Conservation (phyloP, 495 filamentous ascomycete species). For the Penicillium waksmanii region DNA sequence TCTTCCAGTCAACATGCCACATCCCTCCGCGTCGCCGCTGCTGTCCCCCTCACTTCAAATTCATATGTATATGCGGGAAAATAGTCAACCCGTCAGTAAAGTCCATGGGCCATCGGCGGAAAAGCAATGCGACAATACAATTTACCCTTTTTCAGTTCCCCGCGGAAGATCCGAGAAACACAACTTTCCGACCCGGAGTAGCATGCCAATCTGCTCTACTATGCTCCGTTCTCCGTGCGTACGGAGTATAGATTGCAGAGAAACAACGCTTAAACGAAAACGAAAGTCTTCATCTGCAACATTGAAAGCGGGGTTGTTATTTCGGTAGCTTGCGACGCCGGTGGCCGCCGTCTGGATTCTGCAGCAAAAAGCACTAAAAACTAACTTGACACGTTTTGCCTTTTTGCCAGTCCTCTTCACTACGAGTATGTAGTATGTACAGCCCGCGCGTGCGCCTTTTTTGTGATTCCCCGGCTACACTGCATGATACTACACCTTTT, state of each 20-base stretch:
- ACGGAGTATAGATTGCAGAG: neutral
- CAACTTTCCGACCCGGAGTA: neutral
- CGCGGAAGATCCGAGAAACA: neutral
- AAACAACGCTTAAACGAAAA: neutral
- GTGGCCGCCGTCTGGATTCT: slow-evolving; percentile 14
- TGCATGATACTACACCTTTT: neutral
- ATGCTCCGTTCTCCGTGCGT: too few relatives aligned
- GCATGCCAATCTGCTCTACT: neutral
- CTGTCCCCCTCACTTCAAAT: neutral
- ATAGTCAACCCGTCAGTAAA: neutral
- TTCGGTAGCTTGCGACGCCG: slow-evolving; percentile 13
- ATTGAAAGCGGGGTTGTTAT: slow-evolving; percentile 3
- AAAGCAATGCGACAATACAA: too few relatives aligned
- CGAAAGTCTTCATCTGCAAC: slow-evolving; percentile 3
- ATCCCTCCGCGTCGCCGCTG: neutral
- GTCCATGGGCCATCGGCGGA: neutral
- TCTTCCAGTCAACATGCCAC: slow-evolving; percentile 8
- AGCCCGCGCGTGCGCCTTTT: neutral
- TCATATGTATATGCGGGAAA: neutral
- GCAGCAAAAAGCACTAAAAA: neutral
- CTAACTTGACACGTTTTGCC: slow-evolving; percentile 1
- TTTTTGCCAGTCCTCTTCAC: neutral
- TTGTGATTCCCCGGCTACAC: neutral
- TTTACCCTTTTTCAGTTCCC: neutral
- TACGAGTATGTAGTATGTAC: neutral